phyloP scores from a whole-genome alignment of 2,329 filamentous ascomycete species.

The Neoarthrinium moseri region DNA sequence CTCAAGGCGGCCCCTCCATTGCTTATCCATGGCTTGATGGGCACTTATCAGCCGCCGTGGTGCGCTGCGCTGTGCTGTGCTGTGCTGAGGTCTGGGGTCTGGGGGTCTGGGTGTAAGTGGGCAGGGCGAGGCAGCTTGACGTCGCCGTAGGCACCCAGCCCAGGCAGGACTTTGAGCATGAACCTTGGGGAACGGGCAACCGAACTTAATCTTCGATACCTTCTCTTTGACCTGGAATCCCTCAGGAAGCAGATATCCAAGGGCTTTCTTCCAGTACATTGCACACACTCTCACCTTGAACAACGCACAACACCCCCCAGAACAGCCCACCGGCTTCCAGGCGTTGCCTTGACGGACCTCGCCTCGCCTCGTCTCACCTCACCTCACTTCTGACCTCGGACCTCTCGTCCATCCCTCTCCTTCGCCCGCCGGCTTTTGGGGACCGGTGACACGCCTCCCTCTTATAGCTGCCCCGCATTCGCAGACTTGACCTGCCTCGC shows the following conservation, averaged over 20 bases:
- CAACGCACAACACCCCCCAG: not conserved
- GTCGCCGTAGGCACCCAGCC: constrained; percentile 1
- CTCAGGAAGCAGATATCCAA: not conserved
- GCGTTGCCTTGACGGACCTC: not conserved
- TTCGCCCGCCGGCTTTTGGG: too few species aligned
- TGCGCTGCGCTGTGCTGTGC: too few species aligned
- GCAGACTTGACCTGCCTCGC: not conserved
- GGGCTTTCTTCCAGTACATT: not conserved
- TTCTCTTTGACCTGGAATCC: not conserved
- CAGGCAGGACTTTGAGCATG: not conserved
- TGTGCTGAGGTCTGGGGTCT: too few species aligned
- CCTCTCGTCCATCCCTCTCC: too few species aligned
- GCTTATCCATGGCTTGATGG: not conserved
- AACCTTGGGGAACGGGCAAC: not conserved
- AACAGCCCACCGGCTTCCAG: not conserved
- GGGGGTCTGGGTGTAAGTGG: too few species aligned
- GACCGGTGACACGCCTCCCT: constrained; percentile 1
- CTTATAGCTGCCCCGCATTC: constrained; percentile 7
- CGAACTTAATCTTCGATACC: not conserved
- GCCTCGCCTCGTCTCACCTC: not conserved
- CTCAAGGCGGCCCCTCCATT: constrained; percentile 1
- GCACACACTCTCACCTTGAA: not conserved
- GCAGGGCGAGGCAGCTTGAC: constrained; percentile 5
- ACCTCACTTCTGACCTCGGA: not conserved
- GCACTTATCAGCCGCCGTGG: not conserved